These are phyloP conservation scores for Moniliophthora roreri DNA, from an alignment of 1,284 basidiomycete species.

Conservation along the genomic window DNA sequence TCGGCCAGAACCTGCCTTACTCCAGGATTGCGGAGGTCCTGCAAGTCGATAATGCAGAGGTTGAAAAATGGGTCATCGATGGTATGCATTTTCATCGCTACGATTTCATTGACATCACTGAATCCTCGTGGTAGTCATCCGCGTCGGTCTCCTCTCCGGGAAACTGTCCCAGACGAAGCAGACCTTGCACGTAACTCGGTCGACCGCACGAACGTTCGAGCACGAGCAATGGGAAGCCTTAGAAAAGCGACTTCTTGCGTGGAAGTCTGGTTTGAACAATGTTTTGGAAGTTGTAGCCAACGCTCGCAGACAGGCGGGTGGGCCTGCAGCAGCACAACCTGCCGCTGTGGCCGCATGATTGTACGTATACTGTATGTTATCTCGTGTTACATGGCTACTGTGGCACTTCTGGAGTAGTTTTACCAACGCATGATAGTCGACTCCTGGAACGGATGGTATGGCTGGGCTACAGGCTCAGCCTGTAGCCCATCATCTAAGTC, in stretches of 20 bases:
- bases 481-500: no score
- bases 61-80: constrained; percentile 93
- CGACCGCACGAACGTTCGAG: constrained; percentile 79
- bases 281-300: constrained; percentile 69
- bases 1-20: constrained; percentile 80
- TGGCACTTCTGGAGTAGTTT: no score
- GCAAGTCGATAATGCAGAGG: constrained; percentile 65
- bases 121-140: no score
- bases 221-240: constrained; percentile 81
- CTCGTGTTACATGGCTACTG: no score
- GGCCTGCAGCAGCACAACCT: constrained; percentile 25
- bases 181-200: constrained; percentile 74
- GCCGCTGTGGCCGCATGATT: constrained; percentile 12
- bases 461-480: no score
- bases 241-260: constrained; percentile 75
- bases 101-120: constrained; percentile 1
- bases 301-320: constrained; percentile 51
- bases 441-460: no score
- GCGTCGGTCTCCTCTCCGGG: constrained; percentile 77
- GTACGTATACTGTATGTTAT: not conserved
- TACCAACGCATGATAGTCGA: no score
- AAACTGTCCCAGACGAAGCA: constrained; percentile 85
- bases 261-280: constrained; percentile 73
- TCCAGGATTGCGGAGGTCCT: constrained; percentile 69
- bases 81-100: constrained; percentile 45